Evolutionary conservation across 441 rosid genomes (phyloP).

Genomic region (Gossypium aridum): DNA sequence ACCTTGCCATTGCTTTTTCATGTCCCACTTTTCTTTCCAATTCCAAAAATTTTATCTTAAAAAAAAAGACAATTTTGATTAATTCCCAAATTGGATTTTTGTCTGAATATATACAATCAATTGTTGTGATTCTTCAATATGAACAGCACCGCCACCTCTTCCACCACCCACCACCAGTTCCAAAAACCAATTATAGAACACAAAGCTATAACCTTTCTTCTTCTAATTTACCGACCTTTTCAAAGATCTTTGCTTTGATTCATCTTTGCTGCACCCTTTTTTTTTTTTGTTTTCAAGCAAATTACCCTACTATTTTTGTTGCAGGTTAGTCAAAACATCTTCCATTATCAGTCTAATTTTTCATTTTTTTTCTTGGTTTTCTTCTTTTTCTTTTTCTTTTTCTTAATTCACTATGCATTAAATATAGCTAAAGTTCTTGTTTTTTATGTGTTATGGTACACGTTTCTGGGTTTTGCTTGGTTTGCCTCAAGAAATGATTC

Average conservation of each 20-base stretch:
- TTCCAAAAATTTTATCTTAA: background rate
- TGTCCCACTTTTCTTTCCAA: background rate
- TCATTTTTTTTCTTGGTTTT: background rate
- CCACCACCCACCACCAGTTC: background rate
- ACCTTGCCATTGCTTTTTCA: constrained; percentile 13
- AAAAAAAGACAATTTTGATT: background rate
- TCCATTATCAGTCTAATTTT: background rate
- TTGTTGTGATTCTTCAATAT: background rate
- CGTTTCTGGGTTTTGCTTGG: constrained; percentile 13
- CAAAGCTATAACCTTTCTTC: background rate
- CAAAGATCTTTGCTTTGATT: background rate
- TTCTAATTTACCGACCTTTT: background rate
- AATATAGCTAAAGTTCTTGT: constrained; percentile 4
- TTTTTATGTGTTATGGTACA: background rate
- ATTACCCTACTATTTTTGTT: background rate
- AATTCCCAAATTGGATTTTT: background rate
- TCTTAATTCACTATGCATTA: background rate
- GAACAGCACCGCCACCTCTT: background rate
- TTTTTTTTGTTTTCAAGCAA: background rate
- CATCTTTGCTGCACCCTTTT: background rate
- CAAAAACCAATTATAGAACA: background rate
- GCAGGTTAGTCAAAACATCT: constrained; percentile 11
- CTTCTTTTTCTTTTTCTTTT: background rate
- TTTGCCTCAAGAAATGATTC: background rate
- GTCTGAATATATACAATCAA: background rate